These are phyloP conservation scores for Leccinum subrobustum DNA, from an alignment of 1,284 basidiomycete species.

Conservation along the genomic window DNA sequence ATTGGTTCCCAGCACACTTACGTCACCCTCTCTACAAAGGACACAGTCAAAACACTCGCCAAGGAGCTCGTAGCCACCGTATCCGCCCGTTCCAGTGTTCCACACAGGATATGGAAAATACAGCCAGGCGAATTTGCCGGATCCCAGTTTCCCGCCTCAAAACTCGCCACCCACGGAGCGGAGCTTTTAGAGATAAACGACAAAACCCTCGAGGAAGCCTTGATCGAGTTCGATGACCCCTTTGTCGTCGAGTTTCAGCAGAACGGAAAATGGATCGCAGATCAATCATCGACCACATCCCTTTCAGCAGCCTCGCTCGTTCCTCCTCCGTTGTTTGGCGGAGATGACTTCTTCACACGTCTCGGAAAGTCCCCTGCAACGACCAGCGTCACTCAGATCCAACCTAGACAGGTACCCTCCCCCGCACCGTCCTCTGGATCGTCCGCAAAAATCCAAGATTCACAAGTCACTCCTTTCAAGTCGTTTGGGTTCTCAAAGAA, in stretches of 20 bases:
- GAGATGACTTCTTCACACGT: conserved; percentile 59
- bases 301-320: conserved; percentile 20
- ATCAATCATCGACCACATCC: conserved; percentile 21
- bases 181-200: conserved; percentile 37
- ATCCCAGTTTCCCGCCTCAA: conserved; percentile 39
- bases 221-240: conserved; percentile 56
- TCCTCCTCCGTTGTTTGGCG: conserved; percentile 53
- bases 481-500: conserved; percentile 32
- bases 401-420: conserved; percentile 27
- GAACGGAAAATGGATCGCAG: conserved; percentile 51
- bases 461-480: conserved; percentile 28
- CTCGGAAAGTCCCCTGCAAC: conserved; percentile 33
- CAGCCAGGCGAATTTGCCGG: conserved; percentile 40
- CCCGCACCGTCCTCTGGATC: conserved; percentile 25
- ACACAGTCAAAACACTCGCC: conserved; percentile 45
- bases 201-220: conserved; percentile 56
- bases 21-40: conserved; percentile 51
- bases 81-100: conserved; percentile 31
- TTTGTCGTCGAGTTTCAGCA: conserved; percentile 67
- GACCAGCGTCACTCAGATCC: conserved; percentile 27
- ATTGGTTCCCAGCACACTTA: conserved; percentile 30
- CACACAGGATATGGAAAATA: conserved; percentile 63
- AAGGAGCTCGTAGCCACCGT: conserved; percentile 30
- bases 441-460: conserved; percentile 26
- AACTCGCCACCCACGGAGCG: conserved; percentile 40